Evolutionary conservation across 106 monocot species (phyloP).

Genomic region (Dendrobium nobile): DNA sequence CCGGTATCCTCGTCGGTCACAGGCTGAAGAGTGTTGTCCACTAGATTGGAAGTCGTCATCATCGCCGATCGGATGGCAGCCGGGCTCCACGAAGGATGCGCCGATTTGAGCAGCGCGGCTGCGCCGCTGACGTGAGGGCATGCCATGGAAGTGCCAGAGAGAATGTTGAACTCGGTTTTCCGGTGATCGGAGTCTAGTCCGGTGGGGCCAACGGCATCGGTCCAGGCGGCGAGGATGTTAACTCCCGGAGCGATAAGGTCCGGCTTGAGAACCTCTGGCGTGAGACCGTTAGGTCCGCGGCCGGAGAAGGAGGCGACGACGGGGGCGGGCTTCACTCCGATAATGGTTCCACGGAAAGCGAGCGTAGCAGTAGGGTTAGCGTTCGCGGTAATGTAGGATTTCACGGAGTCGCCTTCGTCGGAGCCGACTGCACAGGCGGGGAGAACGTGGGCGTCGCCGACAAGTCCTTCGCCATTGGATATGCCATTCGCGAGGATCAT

Average conservation of each 20-base stretch:
- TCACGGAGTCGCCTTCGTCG: constrained; percentile 67
- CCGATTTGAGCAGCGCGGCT: constrained; percentile 83
- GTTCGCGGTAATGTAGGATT: constrained; percentile 52
- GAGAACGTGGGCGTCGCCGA: constrained; percentile 94
- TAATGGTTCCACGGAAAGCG: constrained; percentile 53
- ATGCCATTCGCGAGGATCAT: constrained; percentile 90
- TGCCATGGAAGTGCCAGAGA: constrained; percentile 95
- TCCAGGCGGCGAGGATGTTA: constrained; percentile 96
- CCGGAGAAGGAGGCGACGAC: constrained; percentile 93
- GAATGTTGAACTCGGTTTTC: constrained; percentile 90
- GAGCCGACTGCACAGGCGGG: constrained; percentile 87
- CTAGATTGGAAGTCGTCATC: constrained; percentile 75
- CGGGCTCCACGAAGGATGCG: constrained; percentile 76
- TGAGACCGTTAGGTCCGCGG: constrained; percentile 82
- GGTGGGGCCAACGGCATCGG: constrained; percentile 76
- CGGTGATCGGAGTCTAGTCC: constrained; percentile 66
- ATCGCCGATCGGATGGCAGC: constrained; percentile 83
- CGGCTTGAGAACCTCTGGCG: constrained; percentile 75
- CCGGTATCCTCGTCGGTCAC: constrained; percentile 69
- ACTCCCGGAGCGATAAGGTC: constrained; percentile 92
- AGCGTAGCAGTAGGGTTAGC: constrained; percentile 54
- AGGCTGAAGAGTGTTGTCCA: constrained; percentile 50
- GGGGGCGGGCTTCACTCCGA: constrained; percentile 90
- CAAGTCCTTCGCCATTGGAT: constrained; percentile 88
- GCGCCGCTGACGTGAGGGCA: constrained; percentile 91